Base-by-base conservation (phyloP, 164 flowering plant genomes). In the Hamamelis virginiana region DNA sequence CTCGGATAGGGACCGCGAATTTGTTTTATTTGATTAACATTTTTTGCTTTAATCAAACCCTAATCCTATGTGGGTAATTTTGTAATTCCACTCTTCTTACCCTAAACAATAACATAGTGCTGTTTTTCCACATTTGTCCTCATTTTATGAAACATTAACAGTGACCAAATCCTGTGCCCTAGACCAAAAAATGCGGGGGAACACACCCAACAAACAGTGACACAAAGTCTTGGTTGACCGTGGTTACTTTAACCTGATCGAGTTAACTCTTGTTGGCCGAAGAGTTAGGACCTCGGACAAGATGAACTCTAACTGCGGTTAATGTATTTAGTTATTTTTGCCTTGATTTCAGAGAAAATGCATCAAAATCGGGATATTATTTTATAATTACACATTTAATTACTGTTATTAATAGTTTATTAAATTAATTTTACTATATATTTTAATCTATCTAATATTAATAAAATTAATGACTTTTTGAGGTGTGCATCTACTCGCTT, bases 271-370 rank as follows among this genome's bases (percentile, higher is more conserved):
- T 46, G 73, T 74, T 70, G 62, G 57, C 66, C 77, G 55, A 8
- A 64, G 65, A 69, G 72, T 74, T 69, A 64, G 77, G 72, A 55
- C 72, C 69, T 68, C 26, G 56, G 65, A 59, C 55, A 23, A 50
- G 18, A 22, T 27, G 62, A 66, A 27, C 53, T 16, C 41, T 75
- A 26, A 70, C 68, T 23, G 1, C 43, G 65, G 73, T 74, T 46
- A 23, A 46, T 56, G 46, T 19, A 51, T 46, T 25, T 59, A 50
- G 50, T 66, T 59, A 60, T 10, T 27, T 3, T 65, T 65, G 60
- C 77, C 77, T 69, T 69, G 69, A 64, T 74, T 69, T 69, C 77
- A 64, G 76, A 15, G 25, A 41, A n/a, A 59, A 48, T 8, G 13
- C 57, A 41, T 41, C 18, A 52, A 16, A 41, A 52, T 59, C 65